These are phyloP conservation scores for Penicillium capsulatum DNA, from an alignment of 2,329 filamentous ascomycete species.

Conservation along the genomic window DNA sequence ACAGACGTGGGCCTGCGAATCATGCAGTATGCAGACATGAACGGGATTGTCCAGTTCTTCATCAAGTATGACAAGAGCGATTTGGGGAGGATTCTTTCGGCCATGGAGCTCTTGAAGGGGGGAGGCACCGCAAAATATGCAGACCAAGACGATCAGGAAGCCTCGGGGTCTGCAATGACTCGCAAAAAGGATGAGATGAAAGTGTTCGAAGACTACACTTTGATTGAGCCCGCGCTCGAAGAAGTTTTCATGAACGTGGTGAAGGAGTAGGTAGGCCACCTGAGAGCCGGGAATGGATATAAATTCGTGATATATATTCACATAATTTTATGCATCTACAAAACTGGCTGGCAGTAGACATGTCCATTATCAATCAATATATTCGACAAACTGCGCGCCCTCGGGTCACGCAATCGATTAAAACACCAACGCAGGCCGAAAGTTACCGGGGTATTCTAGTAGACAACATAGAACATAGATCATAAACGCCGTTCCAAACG, in stretches of 20 bases:
- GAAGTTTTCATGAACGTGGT: conserved; percentile 5
- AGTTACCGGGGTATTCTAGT: no score
- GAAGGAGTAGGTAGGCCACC: no score
- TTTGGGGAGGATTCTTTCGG: conserved; percentile 2
- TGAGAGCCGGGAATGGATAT: no score
- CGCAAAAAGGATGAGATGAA: neutral
- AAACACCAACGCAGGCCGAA: no score
- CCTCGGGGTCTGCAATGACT: neutral
- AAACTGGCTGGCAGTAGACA: no score
- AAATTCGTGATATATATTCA: no score
- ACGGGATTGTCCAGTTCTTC: conserved; percentile 5
- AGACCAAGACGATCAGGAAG: neutral
- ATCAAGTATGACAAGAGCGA: conserved; percentile 6
- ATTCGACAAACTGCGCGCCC: no score
- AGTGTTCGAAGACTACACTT: conserved; percentile 2
- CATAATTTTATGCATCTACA: no score
- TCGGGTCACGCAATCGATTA: no score
- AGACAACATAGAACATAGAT: no score
- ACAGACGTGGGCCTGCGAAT: neutral
- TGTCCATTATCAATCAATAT: no score
- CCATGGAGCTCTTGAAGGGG: conserved; percentile 5
- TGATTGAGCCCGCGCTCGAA: conserved; percentile 4
- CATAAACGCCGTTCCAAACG: no score
- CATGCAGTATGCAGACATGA: neutral
- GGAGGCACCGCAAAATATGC: neutral